A percentile compares a stretch with the other conserved stretches of the same genome.
Conservation (phyloP, 192 early-diverging fungal genomes). For the Mortierella hygrophila region DNA sequence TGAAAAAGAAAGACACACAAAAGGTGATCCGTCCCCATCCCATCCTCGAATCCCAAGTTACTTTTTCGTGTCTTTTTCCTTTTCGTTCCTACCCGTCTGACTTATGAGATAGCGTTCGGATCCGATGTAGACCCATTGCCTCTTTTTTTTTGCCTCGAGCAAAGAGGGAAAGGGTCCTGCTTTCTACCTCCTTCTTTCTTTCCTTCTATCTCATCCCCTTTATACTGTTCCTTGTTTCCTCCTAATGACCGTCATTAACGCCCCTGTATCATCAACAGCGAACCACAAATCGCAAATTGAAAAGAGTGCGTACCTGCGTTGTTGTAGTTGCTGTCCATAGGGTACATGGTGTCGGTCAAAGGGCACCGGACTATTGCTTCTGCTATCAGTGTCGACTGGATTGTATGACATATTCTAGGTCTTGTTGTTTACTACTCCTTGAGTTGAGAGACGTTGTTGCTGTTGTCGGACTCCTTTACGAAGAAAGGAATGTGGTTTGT, state of each 20-base stretch:
- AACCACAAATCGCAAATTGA: background rate
- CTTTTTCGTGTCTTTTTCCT: background rate
- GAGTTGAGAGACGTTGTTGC: background rate
- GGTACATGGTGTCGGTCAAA: background rate
- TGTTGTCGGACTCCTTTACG: background rate
- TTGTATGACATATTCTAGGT: constrained; percentile 26
- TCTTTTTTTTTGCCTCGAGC: background rate
- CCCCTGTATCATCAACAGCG: background rate
- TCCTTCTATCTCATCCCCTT: background rate
- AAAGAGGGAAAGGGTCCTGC: background rate
- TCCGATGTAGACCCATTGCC: background rate
- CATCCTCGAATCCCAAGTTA: background rate
- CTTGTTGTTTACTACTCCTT: background rate
- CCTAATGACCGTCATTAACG: background rate
- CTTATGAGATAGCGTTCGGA: background rate
- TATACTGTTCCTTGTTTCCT: background rate
- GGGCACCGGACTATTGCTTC: constrained; percentile 40
- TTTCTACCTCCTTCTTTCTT: background rate
- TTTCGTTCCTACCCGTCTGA: background rate
- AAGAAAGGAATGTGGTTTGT: background rate
- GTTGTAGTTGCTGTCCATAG: constrained; percentile 14
- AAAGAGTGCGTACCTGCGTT: constrained; percentile 15
- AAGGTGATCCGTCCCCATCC: background rate
- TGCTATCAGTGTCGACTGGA: constrained; percentile 27
- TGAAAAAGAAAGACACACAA: background rate